Base-by-base conservation (phyloP, 495 filamentous ascomycete species). In the Xanthoparmelia taractica region DNA sequence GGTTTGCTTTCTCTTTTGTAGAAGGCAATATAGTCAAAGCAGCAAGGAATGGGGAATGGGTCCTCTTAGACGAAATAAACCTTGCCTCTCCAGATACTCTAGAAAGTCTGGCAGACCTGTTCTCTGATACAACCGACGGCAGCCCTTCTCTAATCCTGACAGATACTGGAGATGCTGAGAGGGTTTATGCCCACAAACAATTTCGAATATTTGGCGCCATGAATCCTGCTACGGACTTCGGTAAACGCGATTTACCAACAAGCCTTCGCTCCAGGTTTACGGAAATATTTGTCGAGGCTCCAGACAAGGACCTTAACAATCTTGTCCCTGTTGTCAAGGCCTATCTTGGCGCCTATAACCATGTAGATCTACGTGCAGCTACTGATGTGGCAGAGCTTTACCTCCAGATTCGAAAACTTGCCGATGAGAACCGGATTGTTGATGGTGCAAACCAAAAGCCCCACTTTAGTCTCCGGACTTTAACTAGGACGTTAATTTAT, bases 141-240 rank as follows among this genome's bases (percentile, higher is more conserved):
- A 72, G 79, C 0, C 91, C 92, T 2, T 96, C 89, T 18, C 84
- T 99, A 43, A 76, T 97, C 17, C 82, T 99, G 34, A 89, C 91
- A 1, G 95, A 99, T 74, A 91, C 90, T 43, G 95, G 94, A 58
- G 88, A 92, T 63, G 86, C 92, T 31, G 90, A 97, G 71, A 82
- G 91, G 50, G 85, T 97, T 12, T 84, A 86, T 59, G 92, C 92
- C 2, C 94, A 99, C 72, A 87, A 90, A 4, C 84, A 96, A 67
- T 99, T 99, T 72, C 86, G 95, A 38, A 88, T 99, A 31, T 97
- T 99, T 73, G 95, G 89, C 31, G 94, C 94, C 52, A 99, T 99
- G 95, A 99, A 99, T 70, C 95, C 95, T 52, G 93, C 95, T 15
- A 97, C 93, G 17, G 95, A 99, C 79, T 84, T 96, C 62, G 95